Evolutionary conservation across 805 yeast species (phyloP).

Genomic region (Candida broadrunensis): DNA sequence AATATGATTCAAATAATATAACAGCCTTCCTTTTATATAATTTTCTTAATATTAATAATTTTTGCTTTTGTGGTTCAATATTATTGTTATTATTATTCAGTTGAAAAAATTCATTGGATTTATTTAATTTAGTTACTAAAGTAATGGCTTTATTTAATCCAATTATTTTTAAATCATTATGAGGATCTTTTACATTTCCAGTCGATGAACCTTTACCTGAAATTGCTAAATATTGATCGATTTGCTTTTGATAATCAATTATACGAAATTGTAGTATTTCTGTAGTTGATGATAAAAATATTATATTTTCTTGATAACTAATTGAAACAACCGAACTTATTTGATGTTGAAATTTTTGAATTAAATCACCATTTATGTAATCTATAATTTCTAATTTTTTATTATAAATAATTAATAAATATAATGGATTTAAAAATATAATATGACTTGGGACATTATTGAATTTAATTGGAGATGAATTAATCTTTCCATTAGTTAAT

Average conservation of each 20-base stretch:
- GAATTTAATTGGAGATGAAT: slow-evolving; percentile 20
- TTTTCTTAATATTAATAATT: slow-evolving; percentile 32
- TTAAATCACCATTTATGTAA: slow-evolving; percentile 27
- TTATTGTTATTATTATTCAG: slow-evolving; percentile 9
- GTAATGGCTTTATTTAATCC: slow-evolving; percentile 35
- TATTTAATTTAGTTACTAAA: slow-evolving; percentile 23
- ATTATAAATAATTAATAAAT: slow-evolving; percentile 25
- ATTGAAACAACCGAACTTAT: slow-evolving; percentile 22
- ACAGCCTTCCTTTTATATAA: slow-evolving; percentile 31
- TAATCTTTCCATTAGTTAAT: slow-evolving; percentile 6
- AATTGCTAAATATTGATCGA: slow-evolving; percentile 31
- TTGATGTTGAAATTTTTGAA: slow-evolving; percentile 33
- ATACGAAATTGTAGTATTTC: slow-evolving; percentile 29
- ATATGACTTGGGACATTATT: slow-evolving; percentile 21
- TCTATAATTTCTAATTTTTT: slow-evolving; percentile 36
- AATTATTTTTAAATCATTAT: slow-evolving; percentile 23
- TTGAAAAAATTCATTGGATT: slow-evolving; percentile 21
- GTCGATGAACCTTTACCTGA: slow-evolving; percentile 14
- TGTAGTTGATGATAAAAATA: slow-evolving; percentile 25
- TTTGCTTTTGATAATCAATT: slow-evolving; percentile 27
- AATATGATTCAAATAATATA: slow-evolving; percentile 29
- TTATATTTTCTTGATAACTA: slow-evolving; percentile 7
- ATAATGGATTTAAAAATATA: slow-evolving; percentile 28
- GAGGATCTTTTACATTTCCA: slow-evolving; percentile 17
- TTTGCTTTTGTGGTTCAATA: slow-evolving; percentile 19